Percentiles rank a stretch among this genome's conserved stretches.
These are phyloP conservation scores for Ganoderma multipileum DNA, from an alignment of 1,284 basidiomycete species.

Conservation along the genomic window DNA sequence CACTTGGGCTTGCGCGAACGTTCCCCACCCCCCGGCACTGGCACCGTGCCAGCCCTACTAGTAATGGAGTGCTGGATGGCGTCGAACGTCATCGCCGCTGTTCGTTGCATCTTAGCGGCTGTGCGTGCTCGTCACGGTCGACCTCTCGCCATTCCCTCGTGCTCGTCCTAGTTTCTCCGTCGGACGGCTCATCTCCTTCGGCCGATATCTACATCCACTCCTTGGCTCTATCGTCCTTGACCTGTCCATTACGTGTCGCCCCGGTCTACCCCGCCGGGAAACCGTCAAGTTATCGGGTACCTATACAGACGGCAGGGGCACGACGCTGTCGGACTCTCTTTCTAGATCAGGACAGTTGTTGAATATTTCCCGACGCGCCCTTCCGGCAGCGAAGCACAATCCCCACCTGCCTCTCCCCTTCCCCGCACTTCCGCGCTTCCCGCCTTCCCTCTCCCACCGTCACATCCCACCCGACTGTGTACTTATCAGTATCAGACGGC, in stretches of 20 bases:
- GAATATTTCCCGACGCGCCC: background rate
- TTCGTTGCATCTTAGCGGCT: background rate
- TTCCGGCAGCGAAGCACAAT: background rate
- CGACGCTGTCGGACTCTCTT: too few relatives aligned
- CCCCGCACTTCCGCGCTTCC: background rate
- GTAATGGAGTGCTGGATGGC: background rate
- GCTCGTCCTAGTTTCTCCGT: background rate
- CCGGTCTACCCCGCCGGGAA: background rate
- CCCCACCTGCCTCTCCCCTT: background rate
- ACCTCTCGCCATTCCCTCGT: background rate
- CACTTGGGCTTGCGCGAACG: background rate
- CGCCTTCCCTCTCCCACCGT: background rate
- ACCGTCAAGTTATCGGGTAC: background rate
- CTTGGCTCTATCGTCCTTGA: background rate
- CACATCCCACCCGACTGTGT: background rate
- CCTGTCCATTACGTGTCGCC: background rate
- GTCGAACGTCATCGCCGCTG: background rate
- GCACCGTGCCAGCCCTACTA: background rate
- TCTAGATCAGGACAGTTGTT: too few relatives aligned
- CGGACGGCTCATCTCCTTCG: background rate
- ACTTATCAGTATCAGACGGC: too few relatives aligned
- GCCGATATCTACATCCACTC: background rate
- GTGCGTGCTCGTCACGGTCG: background rate
- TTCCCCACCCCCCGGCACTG: background rate
- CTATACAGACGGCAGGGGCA: background rate